These are phyloP conservation scores for Anaeromyces robustus DNA, from an alignment of 192 early-diverging fungal genomes.

Conservation along the genomic window DNA sequence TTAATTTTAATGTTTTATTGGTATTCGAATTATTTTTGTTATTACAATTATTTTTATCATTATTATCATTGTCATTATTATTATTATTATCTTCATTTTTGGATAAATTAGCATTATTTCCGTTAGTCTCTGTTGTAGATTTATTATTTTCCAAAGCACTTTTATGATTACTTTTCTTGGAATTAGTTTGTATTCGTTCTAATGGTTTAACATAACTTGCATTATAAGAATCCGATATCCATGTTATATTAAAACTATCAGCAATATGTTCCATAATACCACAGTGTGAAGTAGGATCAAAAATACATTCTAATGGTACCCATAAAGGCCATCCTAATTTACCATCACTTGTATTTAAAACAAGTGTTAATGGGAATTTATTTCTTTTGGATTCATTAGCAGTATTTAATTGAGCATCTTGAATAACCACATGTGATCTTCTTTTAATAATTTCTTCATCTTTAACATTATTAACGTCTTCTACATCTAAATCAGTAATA, in stretches of 20 bases:
- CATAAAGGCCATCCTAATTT: slow-evolving; percentile 36
- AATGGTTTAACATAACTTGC: slow-evolving; percentile 37
- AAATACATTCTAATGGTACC: slow-evolving; percentile 52
- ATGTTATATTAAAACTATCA: slow-evolving; percentile 27
- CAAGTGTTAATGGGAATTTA: not conserved
- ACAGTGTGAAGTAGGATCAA: slow-evolving; percentile 23
- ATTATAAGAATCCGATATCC: slow-evolving; percentile 52
- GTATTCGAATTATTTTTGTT: slow-evolving; percentile 56
- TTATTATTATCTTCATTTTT: not conserved
- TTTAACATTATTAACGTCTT: slow-evolving; percentile 24
- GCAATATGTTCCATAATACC: slow-evolving; percentile 41
- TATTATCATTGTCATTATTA: slow-evolving; percentile 5
- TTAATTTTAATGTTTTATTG: slow-evolving; percentile 2
- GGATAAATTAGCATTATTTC: not conserved
- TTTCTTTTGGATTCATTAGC: not conserved
- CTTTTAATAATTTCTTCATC: slow-evolving; percentile 39
- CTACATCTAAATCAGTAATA: slow-evolving; percentile 14
- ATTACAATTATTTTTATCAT: slow-evolving; percentile 36
- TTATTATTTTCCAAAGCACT: too few relatives aligned
- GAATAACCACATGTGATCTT: slow-evolving; percentile 37
- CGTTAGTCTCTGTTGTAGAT: too few relatives aligned
- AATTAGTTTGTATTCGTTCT: not conserved
- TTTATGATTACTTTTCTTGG: too few relatives aligned
- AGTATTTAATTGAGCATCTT: slow-evolving; percentile 40
- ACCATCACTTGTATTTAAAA: slow-evolving; percentile 2